These are phyloP conservation scores for Speleostelium caveatum DNA, from an alignment of 78 protist species.

Conservation along the genomic window DNA sequence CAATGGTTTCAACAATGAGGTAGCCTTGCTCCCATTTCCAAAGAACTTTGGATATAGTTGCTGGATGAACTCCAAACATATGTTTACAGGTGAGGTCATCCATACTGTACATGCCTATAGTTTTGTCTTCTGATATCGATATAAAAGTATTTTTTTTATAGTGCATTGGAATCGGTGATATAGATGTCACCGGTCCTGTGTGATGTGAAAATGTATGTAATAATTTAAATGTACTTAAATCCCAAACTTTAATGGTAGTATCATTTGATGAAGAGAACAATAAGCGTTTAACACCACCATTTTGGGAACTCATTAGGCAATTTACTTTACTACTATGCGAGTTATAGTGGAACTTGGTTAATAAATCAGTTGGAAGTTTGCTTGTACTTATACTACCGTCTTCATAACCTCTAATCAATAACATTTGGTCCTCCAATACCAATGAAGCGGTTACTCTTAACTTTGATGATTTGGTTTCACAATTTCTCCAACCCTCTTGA, in stretches of 20 bases:
- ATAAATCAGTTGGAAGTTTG: constrained; percentile 54
- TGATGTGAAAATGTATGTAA: constrained; percentile 76
- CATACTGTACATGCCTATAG: constrained; percentile 62
- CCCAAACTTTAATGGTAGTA: constrained; percentile 66
- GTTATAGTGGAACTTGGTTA: constrained; percentile 11
- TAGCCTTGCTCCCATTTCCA: constrained; percentile 80
- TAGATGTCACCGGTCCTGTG: constrained; percentile 56
- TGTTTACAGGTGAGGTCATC: constrained; percentile 76
- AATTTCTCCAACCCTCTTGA: constrained; percentile 50
- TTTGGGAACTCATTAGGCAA: constrained; percentile 51
- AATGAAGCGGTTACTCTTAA: constrained; percentile 50
- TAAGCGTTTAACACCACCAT: constrained; percentile 5
- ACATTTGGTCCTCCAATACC: constrained; percentile 43
- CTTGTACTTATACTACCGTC: constrained; percentile 71
- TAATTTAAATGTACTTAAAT: constrained; percentile 30
- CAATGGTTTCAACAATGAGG: constrained; percentile 73
- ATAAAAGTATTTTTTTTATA: constrained; percentile 1
- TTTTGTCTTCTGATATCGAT: constrained; percentile 64
- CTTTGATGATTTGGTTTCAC: constrained; percentile 17
- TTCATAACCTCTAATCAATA: constrained; percentile 55
- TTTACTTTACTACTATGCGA: constrained; percentile 47
- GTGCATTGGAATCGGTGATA: constrained; percentile 24
- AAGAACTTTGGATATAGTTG: constrained; percentile 39
- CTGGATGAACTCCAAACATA: constrained; percentile 80
- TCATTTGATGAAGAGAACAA: constrained; percentile 65